These are phyloP conservation scores for Hypoxylon sp. DNA, from an alignment of 2,329 filamentous ascomycete species.

Conservation along the genomic window DNA sequence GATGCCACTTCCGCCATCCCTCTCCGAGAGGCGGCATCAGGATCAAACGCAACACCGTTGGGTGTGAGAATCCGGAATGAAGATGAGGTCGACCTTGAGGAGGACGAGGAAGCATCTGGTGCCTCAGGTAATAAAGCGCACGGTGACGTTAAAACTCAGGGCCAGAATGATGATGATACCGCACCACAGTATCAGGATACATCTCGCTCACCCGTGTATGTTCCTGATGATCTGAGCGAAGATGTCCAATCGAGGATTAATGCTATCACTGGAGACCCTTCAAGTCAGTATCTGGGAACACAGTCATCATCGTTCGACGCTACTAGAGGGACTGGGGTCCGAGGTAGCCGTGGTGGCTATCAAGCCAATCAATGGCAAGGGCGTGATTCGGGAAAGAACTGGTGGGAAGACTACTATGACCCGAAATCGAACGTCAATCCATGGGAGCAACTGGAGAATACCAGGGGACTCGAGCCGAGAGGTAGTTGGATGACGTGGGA, in stretches of 20 bases:
- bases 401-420: slow-evolving; percentile 75
- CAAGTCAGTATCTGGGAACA: slow-evolving; percentile 5
- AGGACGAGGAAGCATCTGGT: slow-evolving; percentile 47
- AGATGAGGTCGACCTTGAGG: slow-evolving; percentile 57
- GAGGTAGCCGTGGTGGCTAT: slow-evolving; percentile 31
- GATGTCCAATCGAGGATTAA: slow-evolving; percentile 43
- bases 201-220: slow-evolving; percentile 44
- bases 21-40: slow-evolving; percentile 36
- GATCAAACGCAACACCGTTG: slow-evolving; percentile 51
- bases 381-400: slow-evolving; percentile 56
- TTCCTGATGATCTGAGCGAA: slow-evolving; percentile 18
- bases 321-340: slow-evolving; percentile 6
- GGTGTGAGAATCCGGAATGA: slow-evolving; percentile 50
- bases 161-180: slow-evolving; percentile 22
- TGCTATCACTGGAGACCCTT: slow-evolving; percentile 37
- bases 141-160: neutral
- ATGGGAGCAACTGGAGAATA: slow-evolving; percentile 67
- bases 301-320: slow-evolving; percentile 8
- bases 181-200: slow-evolving; percentile 47
- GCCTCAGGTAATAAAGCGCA: slow-evolving; percentile 7
- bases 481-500: slow-evolving; percentile 57
- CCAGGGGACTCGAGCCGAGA: slow-evolving; percentile 52
- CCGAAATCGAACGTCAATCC: slow-evolving; percentile 76
- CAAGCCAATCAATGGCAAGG: slow-evolving; percentile 33
- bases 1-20: slow-evolving; percentile 41